Evolutionary conservation across 768 basidiomycete genomes (phyloP).

Genomic region (Sarcodon aspratus): DNA sequence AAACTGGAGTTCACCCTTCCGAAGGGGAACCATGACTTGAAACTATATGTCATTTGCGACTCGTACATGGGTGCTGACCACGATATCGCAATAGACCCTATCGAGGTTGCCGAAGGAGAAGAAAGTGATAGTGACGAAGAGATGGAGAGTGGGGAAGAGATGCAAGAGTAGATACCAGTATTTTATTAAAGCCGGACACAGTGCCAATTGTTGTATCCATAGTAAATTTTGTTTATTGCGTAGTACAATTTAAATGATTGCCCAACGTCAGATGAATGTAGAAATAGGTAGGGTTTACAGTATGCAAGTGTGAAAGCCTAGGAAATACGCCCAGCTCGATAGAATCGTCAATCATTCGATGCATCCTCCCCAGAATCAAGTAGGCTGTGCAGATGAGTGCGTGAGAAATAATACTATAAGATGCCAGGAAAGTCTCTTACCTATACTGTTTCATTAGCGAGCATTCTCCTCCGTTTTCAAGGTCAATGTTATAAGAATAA

Average conservation of each 20-base stretch:
- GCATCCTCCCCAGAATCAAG: slow-evolving; percentile 6
- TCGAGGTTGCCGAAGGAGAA: slow-evolving; percentile 87
- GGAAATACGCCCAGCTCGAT: too few relatives aligned
- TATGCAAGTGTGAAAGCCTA: too few relatives aligned
- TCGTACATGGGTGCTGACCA: slow-evolving; percentile 89
- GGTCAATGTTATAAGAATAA: slow-evolving; percentile 90
- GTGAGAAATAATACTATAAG: background rate
- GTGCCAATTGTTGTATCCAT: too few relatives aligned
- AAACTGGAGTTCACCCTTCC: slow-evolving; percentile 87
- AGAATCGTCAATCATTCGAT: background rate
- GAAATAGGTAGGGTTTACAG: too few relatives aligned
- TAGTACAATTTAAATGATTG: too few relatives aligned
- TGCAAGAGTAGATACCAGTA: slow-evolving; percentile 30
- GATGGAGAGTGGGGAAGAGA: slow-evolving; percentile 56
- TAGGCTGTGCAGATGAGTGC: slow-evolving; percentile 2
- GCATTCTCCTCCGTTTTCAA: slow-evolving; percentile 95
- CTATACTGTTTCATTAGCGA: slow-evolving; percentile 90
- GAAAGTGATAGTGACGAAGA: slow-evolving; percentile 75
- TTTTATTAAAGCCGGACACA: background rate
- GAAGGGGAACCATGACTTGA: slow-evolving; percentile 72
- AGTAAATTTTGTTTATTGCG: too few relatives aligned
- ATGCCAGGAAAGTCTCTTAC: slow-evolving; percentile 22
- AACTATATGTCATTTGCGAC: slow-evolving; percentile 88
- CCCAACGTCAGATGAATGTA: too few relatives aligned
- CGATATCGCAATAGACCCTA: slow-evolving; percentile 70